These are phyloP conservation scores for Leccinum huronense DNA, from an alignment of 1,284 basidiomycete species.

Conservation along the genomic window DNA sequence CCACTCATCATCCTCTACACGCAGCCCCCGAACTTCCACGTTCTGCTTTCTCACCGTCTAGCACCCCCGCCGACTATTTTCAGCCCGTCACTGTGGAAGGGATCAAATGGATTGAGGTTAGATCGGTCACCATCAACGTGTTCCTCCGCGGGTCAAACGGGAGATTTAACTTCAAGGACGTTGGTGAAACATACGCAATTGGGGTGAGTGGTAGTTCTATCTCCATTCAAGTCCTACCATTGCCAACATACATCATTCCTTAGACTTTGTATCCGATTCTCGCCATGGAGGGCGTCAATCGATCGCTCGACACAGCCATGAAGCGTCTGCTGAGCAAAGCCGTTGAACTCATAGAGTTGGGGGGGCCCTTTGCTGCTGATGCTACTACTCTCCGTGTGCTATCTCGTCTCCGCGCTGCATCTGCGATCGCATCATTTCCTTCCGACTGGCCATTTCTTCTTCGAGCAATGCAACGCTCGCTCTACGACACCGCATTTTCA, in stretches of 20 bases:
- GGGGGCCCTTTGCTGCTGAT: background rate
- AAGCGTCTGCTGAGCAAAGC: background rate
- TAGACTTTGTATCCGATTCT: background rate
- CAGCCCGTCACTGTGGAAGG: background rate
- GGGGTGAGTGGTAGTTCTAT: background rate
- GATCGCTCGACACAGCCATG: background rate
- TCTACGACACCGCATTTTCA: background rate
- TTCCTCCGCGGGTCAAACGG: background rate
- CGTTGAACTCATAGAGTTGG: background rate
- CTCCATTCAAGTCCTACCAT: background rate
- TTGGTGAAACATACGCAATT: background rate
- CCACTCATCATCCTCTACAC: background rate
- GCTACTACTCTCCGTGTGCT: background rate
- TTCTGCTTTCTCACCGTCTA: background rate
- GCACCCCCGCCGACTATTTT: background rate
- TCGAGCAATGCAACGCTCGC: background rate
- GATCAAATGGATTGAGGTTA: background rate
- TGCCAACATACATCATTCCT: background rate
- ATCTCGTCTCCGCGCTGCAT: background rate
- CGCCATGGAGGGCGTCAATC: background rate
- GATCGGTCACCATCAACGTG: background rate
- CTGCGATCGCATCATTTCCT: constrained; percentile 31
- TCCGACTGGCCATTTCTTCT: background rate
- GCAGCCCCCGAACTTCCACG: background rate
- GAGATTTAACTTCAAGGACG: background rate